Conservation (phyloP, 73 alveolate species). For the Stentor roeselii region DNA sequence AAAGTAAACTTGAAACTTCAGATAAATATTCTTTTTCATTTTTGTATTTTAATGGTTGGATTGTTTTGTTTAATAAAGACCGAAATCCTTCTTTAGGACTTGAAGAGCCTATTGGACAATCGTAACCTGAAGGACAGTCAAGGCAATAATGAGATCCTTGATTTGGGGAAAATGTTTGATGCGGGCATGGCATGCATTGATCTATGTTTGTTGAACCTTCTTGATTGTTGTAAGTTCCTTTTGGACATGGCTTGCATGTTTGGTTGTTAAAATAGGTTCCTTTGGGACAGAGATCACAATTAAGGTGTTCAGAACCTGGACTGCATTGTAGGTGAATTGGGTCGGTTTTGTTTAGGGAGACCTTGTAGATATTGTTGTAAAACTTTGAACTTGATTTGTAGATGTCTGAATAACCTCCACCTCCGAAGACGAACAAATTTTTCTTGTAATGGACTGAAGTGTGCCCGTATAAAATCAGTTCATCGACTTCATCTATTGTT, state of each 20-base stretch:
- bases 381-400: too few species aligned
- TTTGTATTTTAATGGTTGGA: neutral
- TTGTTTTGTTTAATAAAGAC: neutral
- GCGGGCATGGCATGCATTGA: conserved; percentile 19
- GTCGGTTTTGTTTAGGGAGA: neutral
- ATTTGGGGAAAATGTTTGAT: neutral
- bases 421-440: conserved; percentile 12
- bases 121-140: neutral
- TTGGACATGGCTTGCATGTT: neutral
- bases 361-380: neutral
- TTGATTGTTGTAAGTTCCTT: neutral
- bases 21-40: neutral
- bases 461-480: neutral
- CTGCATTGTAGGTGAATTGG: neutral
- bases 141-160: neutral
- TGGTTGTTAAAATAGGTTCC: neutral
- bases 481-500: neutral
- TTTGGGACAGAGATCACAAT: neutral
- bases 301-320: neutral
- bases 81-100: neutral
- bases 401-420: neutral
- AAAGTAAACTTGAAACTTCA: neutral
- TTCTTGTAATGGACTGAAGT: neutral
- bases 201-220: neutral
- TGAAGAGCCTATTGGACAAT: neutral